These are phyloP conservation scores for Endocarpon pusillum DNA, from an alignment of 495 filamentous ascomycete species.

Conservation along the genomic window DNA sequence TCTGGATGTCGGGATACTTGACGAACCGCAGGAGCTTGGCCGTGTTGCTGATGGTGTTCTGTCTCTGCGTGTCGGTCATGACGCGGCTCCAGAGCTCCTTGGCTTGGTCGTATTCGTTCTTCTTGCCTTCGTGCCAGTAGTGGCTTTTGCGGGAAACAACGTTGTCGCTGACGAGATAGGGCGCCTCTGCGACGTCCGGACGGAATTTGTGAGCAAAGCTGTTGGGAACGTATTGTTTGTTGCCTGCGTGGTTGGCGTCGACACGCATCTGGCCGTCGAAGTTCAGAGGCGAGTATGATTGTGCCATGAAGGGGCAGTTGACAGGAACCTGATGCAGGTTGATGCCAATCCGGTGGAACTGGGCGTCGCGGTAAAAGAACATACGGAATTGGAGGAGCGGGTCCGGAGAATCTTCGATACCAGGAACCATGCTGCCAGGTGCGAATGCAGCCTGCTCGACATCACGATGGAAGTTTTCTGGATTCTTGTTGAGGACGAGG, in stretches of 20 bases:
- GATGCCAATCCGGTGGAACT: slow-evolving; percentile 32
- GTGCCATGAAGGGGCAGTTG: slow-evolving; percentile 33
- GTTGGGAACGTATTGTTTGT: slow-evolving; percentile 37
- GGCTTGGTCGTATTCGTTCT: slow-evolving; percentile 35
- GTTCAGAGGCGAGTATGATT: slow-evolving; percentile 22
- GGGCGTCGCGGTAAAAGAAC: slow-evolving; percentile 34
- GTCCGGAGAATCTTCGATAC: slow-evolving; percentile 31
- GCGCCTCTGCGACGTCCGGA: slow-evolving; percentile 34
- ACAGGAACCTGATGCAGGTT: slow-evolving; percentile 31
- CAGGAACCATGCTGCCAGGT: slow-evolving; percentile 31
- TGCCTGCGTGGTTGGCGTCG: slow-evolving; percentile 36
- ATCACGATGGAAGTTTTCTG: slow-evolving; percentile 48
- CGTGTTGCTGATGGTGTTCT: slow-evolving; percentile 1
- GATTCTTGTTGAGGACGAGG: slow-evolving; percentile 50
- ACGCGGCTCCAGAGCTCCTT: slow-evolving; percentile 23
- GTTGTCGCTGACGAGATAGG: slow-evolving; percentile 32
- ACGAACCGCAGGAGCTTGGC: too few relatives aligned
- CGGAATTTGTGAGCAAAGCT: slow-evolving; percentile 38
- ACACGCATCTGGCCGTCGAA: slow-evolving; percentile 35
- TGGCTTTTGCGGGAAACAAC: slow-evolving; percentile 34
- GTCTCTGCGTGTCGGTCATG: too few relatives aligned
- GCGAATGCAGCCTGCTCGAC: slow-evolving; percentile 35
- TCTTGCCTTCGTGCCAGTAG: slow-evolving; percentile 37
- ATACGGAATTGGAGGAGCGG: slow-evolving; percentile 32
- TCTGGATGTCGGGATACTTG: slow-evolving; percentile 19